A percentile compares a stretch with the other conserved stretches of the same genome.
Evolutionary conservation across 768 basidiomycete species (phyloP).

Genomic region (Chiua virens): DNA sequence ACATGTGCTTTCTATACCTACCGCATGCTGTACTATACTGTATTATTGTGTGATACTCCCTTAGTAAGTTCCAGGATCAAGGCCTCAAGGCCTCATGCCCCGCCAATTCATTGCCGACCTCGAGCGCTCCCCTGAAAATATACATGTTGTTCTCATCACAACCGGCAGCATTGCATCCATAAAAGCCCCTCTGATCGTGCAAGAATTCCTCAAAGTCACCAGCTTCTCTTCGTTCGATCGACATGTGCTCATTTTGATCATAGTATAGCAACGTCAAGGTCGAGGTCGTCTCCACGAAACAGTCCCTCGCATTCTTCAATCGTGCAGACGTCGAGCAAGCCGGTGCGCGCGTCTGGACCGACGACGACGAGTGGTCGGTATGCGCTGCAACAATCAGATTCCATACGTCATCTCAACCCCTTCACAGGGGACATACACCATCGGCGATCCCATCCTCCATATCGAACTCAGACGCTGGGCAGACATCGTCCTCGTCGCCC

Average conservation of each 20-base stretch:
- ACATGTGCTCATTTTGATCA: background rate
- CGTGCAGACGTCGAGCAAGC: conserved; percentile 45
- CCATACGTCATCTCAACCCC: background rate
- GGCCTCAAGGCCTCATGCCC: conserved; percentile 8
- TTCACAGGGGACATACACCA: conserved; percentile 62
- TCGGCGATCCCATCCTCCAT: conserved; percentile 93
- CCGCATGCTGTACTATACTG: conserved; percentile 14
- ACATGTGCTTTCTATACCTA: background rate
- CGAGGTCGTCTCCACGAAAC: conserved; percentile 80
- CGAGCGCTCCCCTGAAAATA: conserved; percentile 25
- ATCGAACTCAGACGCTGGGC: conserved; percentile 96
- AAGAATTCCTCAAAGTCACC: conserved; percentile 67
- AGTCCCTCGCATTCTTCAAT: conserved; percentile 77
- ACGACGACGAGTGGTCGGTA: conserved; percentile 93
- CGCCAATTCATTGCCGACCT: conserved; percentile 27
- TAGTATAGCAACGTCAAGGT: conserved; percentile 77
- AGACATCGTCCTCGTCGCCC: conserved; percentile 91
- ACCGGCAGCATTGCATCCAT: conserved; percentile 96
- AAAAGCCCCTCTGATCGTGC: conserved; percentile 88
- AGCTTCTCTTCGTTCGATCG: background rate
- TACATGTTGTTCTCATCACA: conserved; percentile 78
- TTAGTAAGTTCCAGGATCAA: too few species aligned
- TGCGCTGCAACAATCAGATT: conserved; percentile 21
- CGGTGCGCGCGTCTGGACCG: conserved; percentile 77
- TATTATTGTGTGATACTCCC: too few species aligned